A percentile compares a stretch with the other conserved stretches of the same genome.
phyloP scores from a whole-genome alignment of 2,329 filamentous ascomycete genomes.

The Fusarium tjaetaba region DNA sequence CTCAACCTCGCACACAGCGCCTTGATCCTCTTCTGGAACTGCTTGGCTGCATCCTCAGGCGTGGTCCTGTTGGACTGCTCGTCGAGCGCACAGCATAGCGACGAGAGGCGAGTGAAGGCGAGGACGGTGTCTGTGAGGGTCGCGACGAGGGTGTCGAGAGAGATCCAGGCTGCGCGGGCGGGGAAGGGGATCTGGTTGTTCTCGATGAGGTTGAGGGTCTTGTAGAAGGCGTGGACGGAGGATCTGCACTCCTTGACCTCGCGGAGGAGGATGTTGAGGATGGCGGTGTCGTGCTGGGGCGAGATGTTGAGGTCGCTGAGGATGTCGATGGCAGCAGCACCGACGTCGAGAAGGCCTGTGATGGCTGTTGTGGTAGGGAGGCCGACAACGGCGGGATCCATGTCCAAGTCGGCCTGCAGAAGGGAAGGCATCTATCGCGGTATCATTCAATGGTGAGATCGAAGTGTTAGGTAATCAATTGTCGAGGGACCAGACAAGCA shows the following conservation, averaged over 20 bases:
- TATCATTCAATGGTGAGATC: conserved; percentile 11
- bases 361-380: conserved; percentile 51
- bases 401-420: conserved; percentile 40
- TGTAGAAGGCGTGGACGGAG: conserved; percentile 50
- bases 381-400: conserved; percentile 35
- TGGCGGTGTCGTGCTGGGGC: conserved; percentile 40
- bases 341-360: conserved; percentile 50
- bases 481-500: background rate
- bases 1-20: conserved; percentile 48
- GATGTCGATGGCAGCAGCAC: conserved; percentile 48
- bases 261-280: conserved; percentile 47
- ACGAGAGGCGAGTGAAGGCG: conserved; percentile 48
- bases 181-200: conserved; percentile 48
- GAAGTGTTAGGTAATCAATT: background rate
- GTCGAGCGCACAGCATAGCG: conserved; percentile 43
- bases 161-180: conserved; percentile 50
- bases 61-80: conserved; percentile 31
- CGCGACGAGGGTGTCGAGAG: conserved; percentile 48
- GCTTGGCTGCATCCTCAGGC: conserved; percentile 26
- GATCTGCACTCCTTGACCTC: conserved; percentile 52
- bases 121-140: conserved; percentile 51
- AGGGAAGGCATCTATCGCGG: conserved; percentile 34
- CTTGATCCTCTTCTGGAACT: conserved; percentile 43
- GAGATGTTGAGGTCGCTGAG: conserved; percentile 49
- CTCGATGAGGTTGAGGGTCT: conserved; percentile 49